Conservation (phyloP, 768 basidiomycete species). For the Pulveroboletus sp. region DNA sequence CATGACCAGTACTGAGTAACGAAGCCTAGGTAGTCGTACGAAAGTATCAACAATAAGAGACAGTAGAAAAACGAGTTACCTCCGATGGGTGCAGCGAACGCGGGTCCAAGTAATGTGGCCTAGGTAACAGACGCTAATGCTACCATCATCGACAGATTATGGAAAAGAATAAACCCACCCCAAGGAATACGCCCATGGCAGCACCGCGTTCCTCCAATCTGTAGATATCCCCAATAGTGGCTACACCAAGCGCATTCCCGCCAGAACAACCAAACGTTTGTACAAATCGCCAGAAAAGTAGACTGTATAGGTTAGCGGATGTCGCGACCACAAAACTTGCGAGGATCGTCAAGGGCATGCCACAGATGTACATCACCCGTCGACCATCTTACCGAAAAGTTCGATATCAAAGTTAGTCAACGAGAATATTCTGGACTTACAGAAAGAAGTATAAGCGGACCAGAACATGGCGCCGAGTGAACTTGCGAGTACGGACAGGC, state of each 20-base stretch:
- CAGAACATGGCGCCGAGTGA: slow-evolving; percentile 49
- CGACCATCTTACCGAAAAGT: slow-evolving; percentile 65
- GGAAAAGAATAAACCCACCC: slow-evolving; percentile 30
- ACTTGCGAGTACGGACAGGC: slow-evolving; percentile 47
- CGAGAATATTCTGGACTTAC: slow-evolving; percentile 25
- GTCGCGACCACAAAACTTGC: slow-evolving; percentile 60
- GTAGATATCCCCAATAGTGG: slow-evolving; percentile 67
- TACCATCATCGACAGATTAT: neutral
- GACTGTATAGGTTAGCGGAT: slow-evolving; percentile 37
- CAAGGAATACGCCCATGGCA: slow-evolving; percentile 59
- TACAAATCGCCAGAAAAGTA: slow-evolving; percentile 62
- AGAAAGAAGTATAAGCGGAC: slow-evolving; percentile 51
- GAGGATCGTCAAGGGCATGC: slow-evolving; percentile 55
- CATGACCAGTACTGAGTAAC: slow-evolving; percentile 63
- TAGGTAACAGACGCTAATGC: neutral
- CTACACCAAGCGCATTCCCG: slow-evolving; percentile 54
- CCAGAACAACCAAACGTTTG: slow-evolving; percentile 66
- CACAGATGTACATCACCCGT: slow-evolving; percentile 53
- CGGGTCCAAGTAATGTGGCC: slow-evolving; percentile 56
- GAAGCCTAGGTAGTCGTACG: slow-evolving; percentile 33
- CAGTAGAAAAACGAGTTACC: slow-evolving; percentile 30
- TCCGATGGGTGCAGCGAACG: slow-evolving; percentile 58
- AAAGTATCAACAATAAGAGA: neutral
- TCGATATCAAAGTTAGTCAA: neutral
- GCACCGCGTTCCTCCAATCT: slow-evolving; percentile 57